Base-by-base conservation (phyloP, 352 stramenopile genomes). In the Peronospora destructor region DNA sequence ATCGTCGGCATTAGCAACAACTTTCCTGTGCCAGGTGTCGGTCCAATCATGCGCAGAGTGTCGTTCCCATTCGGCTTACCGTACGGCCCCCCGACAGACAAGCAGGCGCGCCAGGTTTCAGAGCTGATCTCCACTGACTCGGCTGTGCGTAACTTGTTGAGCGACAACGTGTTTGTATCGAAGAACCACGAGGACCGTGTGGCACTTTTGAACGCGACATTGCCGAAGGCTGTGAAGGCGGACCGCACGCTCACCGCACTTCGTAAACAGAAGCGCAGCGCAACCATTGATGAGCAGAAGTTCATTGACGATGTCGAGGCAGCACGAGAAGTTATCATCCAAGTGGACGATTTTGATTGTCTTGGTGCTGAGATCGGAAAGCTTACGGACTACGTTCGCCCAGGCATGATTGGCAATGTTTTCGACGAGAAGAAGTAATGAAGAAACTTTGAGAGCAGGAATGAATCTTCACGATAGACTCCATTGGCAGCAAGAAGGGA, bases 1-100 rank as follows among this genome's bases (percentile, higher is more conserved):
- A 71, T 99, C 11, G 83, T 96, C 34, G 87, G 87, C 41, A 96
- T 98, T 39, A 95, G 87, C 38, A 89, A 96, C 60, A 99, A 99
- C 75, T 98, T 98, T 67, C 96, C 96, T 21, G 77, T 89, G 30
- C 89, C 87, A 17, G 85, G 86, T 14, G 76, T 98, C 26, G 95
- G 94, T 30, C 66, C 71, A 0, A 49, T 97, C 28, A 98, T 99
- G 94, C 94, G 94, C 49, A 63, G 85, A 29, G 71, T 97, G 33
- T 97, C 91, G 56, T 98, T 98, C 76, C 96, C 96, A 45, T 94
- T 98, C 51, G 96, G 93, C 43, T 71, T 89, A 43, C 83, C 87
- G 6, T 98, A 98, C 72, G 71, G 83, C 14, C 54, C 78, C 30
- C 95, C 95, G 11, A 87, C 71, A 36, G 96, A 99, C 71, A 78